Base-by-base conservation (phyloP, 2,329 filamentous ascomycete species). In the Ampelomyces quisqualis region DNA sequence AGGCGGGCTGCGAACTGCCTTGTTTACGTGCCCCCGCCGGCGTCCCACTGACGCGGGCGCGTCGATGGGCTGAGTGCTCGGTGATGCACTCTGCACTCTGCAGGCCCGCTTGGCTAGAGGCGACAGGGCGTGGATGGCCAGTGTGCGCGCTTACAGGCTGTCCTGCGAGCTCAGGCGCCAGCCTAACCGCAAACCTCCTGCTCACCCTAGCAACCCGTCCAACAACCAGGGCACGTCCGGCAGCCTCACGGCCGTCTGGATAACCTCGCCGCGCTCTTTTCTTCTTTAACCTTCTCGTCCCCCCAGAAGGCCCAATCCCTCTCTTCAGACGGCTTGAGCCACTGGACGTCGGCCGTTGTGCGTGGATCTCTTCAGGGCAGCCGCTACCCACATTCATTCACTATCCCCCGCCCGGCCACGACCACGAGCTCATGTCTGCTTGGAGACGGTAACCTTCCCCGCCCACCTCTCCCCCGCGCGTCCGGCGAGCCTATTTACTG, bases 251-350 rank as follows among this genome's bases (percentile, higher is more conserved):
- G 54, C 60, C 58, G 63, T 59, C 62, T 64, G 62, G 55, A 60
- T 57, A 56, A 57, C 53, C 52, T 53, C 34, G 46, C 51, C 43
- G 47, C 45, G 40, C 49, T 47, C 51, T 55, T 53, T 53, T 57
- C 55, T 54, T 55, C 53, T 51, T 53, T 56, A 64, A 53, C 65
- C 64, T 68, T 68, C 67, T 67, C 57, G 60, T n/a, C 62, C 58
- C 61, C 60, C 61, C 59, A 68, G 62, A 67, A 67, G 64, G 64
- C 58, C 50, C 45, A 46, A 49, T 48, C 47, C 48, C 56, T 45
- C 53, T 46, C 46, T 50, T 40, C 50, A 45, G 48, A 45, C 41
- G 50, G 57, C 44, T 48, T 49, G 43, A 45, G 47, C 43, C 34
- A 45, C 43, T 49, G 55, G 55, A 56, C 49, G 49, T 53, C 51